Percentiles rank a stretch among this genome's conserved stretches.
phyloP scores from a whole-genome alignment of 805 yeast species.

The Sugiyamaella mastotermitis region DNA sequence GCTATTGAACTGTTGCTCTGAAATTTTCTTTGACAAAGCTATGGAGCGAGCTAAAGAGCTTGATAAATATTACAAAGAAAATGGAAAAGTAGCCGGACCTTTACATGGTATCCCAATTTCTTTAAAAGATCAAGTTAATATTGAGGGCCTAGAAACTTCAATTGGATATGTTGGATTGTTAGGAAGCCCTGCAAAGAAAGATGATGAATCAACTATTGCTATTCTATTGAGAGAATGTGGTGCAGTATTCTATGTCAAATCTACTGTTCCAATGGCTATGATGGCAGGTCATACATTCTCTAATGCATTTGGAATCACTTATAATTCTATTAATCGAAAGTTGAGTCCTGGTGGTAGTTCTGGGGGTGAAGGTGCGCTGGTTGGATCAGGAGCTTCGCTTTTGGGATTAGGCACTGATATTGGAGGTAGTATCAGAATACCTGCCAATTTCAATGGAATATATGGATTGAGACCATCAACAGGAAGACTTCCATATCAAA shows the following conservation, averaged over 20 bases:
- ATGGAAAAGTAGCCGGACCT: constrained; percentile 51
- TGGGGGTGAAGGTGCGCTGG: constrained; percentile 51
- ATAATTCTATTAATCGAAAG: constrained; percentile 40
- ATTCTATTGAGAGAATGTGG: constrained; percentile 31
- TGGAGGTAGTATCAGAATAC: constrained; percentile 49
- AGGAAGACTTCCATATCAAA: constrained; percentile 30
- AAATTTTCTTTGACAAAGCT: constrained; percentile 50
- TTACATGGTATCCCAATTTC: constrained; percentile 64
- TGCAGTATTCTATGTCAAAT: constrained; percentile 49
- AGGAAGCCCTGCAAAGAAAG: constrained; percentile 27
- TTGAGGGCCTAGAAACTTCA: constrained; percentile 41
- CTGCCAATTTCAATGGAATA: constrained; percentile 39
- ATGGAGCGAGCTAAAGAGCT: constrained; percentile 51
- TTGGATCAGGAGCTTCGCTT: constrained; percentile 39
- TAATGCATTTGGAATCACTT: constrained; percentile 40
- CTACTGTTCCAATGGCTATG: constrained; percentile 48
- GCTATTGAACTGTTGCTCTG: constrained; percentile 34
- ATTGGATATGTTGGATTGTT: constrained; percentile 35
- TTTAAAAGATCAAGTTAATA: constrained; percentile 44
- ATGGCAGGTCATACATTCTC: constrained; percentile 43
- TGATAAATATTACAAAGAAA: constrained; percentile 43
- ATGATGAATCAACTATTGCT: constrained; percentile 16
- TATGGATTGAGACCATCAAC: constrained; percentile 12
- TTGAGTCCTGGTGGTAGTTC: constrained; percentile 49
- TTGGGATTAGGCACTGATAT: constrained; percentile 51